A percentile compares a stretch with the other conserved stretches of the same genome.
phyloP scores from a whole-genome alignment of 768 basidiomycete genomes.

The Saitozyma sp. region DNA sequence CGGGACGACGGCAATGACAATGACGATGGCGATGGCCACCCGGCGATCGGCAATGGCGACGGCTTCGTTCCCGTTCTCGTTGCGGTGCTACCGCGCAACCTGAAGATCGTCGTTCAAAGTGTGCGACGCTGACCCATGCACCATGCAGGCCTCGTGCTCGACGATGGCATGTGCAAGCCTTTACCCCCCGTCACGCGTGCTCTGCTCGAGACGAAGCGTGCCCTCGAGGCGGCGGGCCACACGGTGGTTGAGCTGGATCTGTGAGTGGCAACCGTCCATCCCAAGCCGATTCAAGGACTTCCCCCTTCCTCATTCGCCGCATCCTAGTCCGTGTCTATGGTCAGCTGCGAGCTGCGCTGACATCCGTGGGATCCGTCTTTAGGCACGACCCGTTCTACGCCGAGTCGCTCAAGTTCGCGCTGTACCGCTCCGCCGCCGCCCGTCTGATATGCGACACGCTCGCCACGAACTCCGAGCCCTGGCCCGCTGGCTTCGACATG shows the following conservation, averaged over 20 bases:
- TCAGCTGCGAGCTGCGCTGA: conserved; percentile 15
- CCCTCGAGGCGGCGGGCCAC: conserved; percentile 38
- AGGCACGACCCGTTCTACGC: background rate
- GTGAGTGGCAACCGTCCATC: no score
- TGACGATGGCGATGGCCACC: no score
- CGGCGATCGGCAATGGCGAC: no score
- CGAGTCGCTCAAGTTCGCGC: conserved; percentile 2
- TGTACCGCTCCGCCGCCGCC: conserved; percentile 3
- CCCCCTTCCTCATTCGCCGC: background rate
- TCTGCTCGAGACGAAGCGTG: conserved; percentile 19
- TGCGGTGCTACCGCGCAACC: no score
- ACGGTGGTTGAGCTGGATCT: conserved; percentile 30
- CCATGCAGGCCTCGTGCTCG: conserved; percentile 23
- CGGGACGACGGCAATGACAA: no score
- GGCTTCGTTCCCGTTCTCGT: no score
- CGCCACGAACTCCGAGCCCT: conserved; percentile 14
- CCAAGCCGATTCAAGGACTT: no score
- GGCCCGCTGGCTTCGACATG: conserved; percentile 17
- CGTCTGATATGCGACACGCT: conserved; percentile 1
- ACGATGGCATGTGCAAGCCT: conserved; percentile 36
- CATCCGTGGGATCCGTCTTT: no score
- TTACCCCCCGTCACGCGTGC: conserved; percentile 32
- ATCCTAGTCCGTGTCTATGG: no score
- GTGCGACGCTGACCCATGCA: background rate
- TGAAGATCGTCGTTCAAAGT: background rate